phyloP scores from a whole-genome alignment of 176 grass and related monocot genomes.

The Musa beccarii region DNA sequence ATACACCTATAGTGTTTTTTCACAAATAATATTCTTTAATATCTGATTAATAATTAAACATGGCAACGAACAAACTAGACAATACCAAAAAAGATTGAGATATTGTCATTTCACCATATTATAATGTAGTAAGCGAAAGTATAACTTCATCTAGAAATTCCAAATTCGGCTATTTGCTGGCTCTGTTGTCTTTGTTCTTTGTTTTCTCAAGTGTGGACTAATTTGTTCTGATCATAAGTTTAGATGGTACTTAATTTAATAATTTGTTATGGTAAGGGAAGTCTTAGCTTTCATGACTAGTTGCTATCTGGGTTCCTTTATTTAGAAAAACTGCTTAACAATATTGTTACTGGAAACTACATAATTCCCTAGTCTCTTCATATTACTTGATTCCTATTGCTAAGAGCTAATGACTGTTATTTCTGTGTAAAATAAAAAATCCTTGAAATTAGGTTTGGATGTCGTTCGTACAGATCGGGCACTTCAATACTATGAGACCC shows the following conservation, averaged over 20 bases:
- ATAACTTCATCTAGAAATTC: background rate
- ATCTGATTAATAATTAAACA: background rate
- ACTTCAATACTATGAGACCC: constrained; percentile 81
- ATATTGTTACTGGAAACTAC: background rate
- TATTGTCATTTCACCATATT: background rate
- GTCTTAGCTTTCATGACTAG: background rate
- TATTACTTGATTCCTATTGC: background rate
- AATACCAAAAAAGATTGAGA: background rate
- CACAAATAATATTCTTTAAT: no score
- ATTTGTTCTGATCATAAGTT: background rate
- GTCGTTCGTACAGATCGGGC: constrained; percentile 84
- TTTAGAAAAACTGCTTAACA: no score
- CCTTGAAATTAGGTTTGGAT: constrained; percentile 55
- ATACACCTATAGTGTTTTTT: no score
- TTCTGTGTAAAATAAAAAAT: background rate
- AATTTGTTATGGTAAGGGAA: background rate
- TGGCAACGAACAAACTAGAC: background rate
- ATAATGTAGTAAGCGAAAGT: background rate
- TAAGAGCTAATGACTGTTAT: background rate
- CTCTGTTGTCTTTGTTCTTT: no score
- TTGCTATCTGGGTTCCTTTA: no score
- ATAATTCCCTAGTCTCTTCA: background rate
- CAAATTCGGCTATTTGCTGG: background rate
- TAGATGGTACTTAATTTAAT: background rate
- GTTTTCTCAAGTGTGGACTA: background rate